Conservation (phyloP, 1,139 yeast species). For the Sugiyamaella neomexicana region DNA sequence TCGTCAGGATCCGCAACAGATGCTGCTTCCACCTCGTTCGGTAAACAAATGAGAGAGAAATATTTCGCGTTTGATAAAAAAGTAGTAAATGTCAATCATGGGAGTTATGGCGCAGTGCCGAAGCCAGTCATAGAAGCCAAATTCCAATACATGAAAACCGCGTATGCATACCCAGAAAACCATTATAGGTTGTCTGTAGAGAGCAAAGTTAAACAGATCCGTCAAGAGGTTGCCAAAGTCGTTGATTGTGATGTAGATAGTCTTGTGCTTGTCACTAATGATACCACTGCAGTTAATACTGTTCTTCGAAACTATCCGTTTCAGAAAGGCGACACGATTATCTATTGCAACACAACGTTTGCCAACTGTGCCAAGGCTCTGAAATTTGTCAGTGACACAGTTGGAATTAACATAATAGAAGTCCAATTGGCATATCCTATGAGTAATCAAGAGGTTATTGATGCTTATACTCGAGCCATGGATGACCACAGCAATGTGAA, state of each 20-base stretch:
- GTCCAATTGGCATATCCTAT: constrained; percentile 53
- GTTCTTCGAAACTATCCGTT: constrained; percentile 58
- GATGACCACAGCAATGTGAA: constrained; percentile 35
- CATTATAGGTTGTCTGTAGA: constrained; percentile 36
- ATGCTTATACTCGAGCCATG: constrained; percentile 43
- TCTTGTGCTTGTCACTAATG: constrained; percentile 56
- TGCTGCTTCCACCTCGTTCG: constrained; percentile 42
- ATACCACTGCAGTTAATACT: constrained; percentile 62
- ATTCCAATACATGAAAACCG: constrained; percentile 16
- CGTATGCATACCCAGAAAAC: constrained; percentile 19
- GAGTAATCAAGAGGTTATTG: constrained; percentile 50
- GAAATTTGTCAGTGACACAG: constrained; percentile 46
- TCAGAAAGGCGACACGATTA: constrained; percentile 54
- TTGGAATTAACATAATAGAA: constrained; percentile 50
- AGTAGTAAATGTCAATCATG: constrained; percentile 31
- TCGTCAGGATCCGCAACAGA: neutral
- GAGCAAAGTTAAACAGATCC: constrained; percentile 37
- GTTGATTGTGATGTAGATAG: constrained; percentile 48
- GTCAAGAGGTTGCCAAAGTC: constrained; percentile 43
- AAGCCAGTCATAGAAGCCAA: constrained; percentile 24
- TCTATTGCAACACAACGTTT: constrained; percentile 56
- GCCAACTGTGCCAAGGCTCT: constrained; percentile 59
- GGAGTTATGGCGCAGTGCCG: constrained; percentile 32
- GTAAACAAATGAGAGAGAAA: constrained; percentile 50
- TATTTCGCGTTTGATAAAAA: constrained; percentile 43